phyloP scores from a whole-genome alignment of 1,284 basidiomycete genomes.

The Ceratobasidium sp. region DNA sequence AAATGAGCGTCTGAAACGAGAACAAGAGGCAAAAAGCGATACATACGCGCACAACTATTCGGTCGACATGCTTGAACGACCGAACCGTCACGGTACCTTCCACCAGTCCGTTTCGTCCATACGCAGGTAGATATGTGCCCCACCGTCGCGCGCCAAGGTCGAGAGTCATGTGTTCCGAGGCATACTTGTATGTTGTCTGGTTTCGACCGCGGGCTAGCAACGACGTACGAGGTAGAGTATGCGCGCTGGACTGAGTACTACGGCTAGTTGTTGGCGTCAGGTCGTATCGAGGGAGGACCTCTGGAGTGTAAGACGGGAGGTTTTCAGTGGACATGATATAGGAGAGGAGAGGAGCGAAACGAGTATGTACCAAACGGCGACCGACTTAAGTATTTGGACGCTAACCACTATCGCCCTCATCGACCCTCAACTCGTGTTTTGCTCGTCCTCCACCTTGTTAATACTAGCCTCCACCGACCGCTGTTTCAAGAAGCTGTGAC shows the following conservation, averaged over 20 bases:
- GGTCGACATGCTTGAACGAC: constrained; percentile 41
- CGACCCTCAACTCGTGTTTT: neutral
- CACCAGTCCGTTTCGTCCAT: constrained; percentile 8
- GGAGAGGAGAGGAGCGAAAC: neutral
- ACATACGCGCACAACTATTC: constrained; percentile 37
- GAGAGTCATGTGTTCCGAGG: constrained; percentile 30
- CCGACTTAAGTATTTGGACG: neutral
- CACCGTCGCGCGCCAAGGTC: constrained; percentile 34
- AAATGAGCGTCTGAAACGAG: neutral
- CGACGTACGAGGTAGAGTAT: neutral
- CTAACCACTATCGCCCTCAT: neutral
- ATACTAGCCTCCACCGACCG: neutral
- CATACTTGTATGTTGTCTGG: neutral
- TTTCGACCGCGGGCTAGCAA: constrained; percentile 10
- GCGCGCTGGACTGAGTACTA: neutral
- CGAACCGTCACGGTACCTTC: constrained; percentile 14
- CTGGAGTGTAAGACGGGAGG: constrained; percentile 32
- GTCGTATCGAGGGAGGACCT: constrained; percentile 40
- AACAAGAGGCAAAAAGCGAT: neutral
- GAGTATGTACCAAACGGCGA: neutral
- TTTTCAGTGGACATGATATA: neutral
- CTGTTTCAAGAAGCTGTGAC: neutral
- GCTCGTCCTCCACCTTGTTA: neutral
- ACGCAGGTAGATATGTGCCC: constrained; percentile 34
- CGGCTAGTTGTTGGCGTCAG: constrained; percentile 24